Percentiles rank a stretch among this genome's conserved stretches.
These are phyloP conservation scores for Linanthus parryae DNA, from an alignment of 148 eudicot species.

Conservation along the genomic window DNA sequence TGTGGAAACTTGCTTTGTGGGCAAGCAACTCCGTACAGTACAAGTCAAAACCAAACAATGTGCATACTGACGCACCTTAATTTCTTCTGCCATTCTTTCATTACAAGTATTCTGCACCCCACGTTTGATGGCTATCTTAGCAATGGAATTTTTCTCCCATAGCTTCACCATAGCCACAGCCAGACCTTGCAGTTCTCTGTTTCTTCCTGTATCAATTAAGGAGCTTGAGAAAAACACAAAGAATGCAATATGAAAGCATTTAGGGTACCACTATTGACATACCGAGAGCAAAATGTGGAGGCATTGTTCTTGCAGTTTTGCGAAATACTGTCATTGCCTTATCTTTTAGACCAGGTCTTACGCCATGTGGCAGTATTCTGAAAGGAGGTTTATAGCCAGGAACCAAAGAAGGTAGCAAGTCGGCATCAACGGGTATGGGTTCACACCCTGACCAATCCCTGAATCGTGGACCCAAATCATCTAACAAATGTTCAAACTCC, in stretches of 20 bases:
- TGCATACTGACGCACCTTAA: constrained; percentile 81
- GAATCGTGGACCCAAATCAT: constrained; percentile 77
- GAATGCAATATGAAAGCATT: neutral
- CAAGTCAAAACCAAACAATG: too few relatives aligned
- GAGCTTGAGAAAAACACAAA: neutral
- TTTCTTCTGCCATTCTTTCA: constrained; percentile 92
- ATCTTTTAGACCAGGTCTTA: constrained; percentile 44
- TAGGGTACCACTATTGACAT: constrained; percentile 11
- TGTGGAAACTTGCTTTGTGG: too few relatives aligned
- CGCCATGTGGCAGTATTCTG: constrained; percentile 76
- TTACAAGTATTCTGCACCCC: constrained; percentile 78
- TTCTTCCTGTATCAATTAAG: constrained; percentile 58
- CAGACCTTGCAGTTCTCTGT: constrained; percentile 83
- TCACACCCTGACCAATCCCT: constrained; percentile 78
- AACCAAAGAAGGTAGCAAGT: constrained; percentile 71
- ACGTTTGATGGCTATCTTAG: constrained; percentile 95
- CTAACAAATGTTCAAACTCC: constrained; percentile 57
- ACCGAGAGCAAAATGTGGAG: constrained; percentile 97
- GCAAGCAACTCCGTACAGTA: too few relatives aligned
- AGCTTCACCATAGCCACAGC: constrained; percentile 86
- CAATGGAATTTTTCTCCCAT: constrained; percentile 90
- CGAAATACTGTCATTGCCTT: constrained; percentile 58
- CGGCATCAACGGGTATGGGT: constrained; percentile 91
- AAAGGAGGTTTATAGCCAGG: constrained; percentile 65
- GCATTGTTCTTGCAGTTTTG: constrained; percentile 63